These are phyloP conservation scores for Pythium vanterpoolii DNA, from an alignment of 352 stramenopile species.

Conservation along the genomic window DNA sequence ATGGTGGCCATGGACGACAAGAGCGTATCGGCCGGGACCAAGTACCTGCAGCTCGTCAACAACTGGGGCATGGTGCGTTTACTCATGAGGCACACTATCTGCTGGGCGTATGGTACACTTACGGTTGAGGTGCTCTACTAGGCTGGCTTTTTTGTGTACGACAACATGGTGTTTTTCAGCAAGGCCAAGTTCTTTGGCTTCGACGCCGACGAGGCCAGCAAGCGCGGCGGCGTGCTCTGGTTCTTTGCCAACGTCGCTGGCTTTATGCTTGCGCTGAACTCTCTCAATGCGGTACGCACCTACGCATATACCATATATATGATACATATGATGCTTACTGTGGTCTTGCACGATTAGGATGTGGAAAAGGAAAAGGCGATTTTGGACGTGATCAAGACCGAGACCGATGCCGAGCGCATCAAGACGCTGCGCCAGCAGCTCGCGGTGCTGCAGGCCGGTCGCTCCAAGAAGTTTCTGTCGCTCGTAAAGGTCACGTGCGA, in stretches of 20 bases:
- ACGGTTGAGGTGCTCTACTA: background rate
- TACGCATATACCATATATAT: too few relatives aligned
- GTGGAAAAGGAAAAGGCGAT: conserved; percentile 82
- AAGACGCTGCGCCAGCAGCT: conserved; percentile 54
- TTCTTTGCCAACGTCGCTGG: conserved; percentile 82
- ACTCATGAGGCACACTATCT: too few relatives aligned
- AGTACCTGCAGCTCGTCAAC: conserved; percentile 74
- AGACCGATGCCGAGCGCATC: conserved; percentile 59
- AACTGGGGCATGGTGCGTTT: conserved; percentile 63
- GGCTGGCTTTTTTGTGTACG: conserved; percentile 84
- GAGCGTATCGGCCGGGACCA: conserved; percentile 35
- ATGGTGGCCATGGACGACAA: conserved; percentile 54
- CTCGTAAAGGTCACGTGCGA: conserved; percentile 82
- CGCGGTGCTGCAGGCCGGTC: conserved; percentile 47
- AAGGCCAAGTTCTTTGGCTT: conserved; percentile 72
- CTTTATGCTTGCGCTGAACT: conserved; percentile 70
- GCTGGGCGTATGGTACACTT: background rate
- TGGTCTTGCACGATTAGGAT: conserved; percentile 33
- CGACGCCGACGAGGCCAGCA: conserved; percentile 56
- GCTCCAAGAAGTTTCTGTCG: conserved; percentile 80
- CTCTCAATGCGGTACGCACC: conserved; percentile 49
- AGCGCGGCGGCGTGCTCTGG: conserved; percentile 76
- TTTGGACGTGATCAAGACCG: conserved; percentile 60
- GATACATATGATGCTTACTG: background rate
- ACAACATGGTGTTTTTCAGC: conserved; percentile 84